Percentiles rank a stretch among this genome's conserved stretches.
Evolutionary conservation across 2,329 filamentous ascomycete genomes (phyloP).

Genomic region (Pseudogymnoascus sp.): DNA sequence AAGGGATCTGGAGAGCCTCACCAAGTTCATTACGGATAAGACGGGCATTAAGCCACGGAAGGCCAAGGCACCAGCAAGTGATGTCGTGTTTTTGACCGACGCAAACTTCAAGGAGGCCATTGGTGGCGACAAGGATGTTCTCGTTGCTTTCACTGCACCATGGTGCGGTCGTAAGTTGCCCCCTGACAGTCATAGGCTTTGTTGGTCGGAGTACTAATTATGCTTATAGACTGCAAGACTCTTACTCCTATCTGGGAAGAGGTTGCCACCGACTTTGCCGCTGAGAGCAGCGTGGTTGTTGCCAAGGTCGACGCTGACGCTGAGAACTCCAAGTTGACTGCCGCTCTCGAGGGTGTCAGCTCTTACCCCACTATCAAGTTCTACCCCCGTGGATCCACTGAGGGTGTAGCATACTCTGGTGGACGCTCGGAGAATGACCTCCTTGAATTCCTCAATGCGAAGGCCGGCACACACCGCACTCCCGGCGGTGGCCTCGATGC

Average conservation of each 20-base stretch:
- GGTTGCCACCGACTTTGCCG: conserved; percentile 71
- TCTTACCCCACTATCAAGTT: conserved; percentile 98
- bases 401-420: conserved; percentile 63
- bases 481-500: conserved; percentile 73
- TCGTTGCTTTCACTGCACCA: conserved; percentile 95
- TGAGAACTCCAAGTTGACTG: conserved; percentile 72
- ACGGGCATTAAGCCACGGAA: conserved; percentile 74
- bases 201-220: conserved; percentile 15
- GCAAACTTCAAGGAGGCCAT: conserved; percentile 67
- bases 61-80: conserved; percentile 63
- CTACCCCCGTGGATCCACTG: conserved; percentile 79
- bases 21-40: conserved; percentile 76
- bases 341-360: conserved; percentile 67
- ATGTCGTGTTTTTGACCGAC: conserved; percentile 75
- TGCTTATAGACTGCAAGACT: conserved; percentile 78
- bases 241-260: conserved; percentile 88
- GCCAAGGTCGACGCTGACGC: conserved; percentile 95
- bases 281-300: conserved; percentile 72
- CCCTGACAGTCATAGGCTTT: not conserved
- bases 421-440: conserved; percentile 71
- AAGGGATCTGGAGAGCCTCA: conserved; percentile 79
- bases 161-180: conserved; percentile 92
- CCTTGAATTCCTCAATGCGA: conserved; percentile 75
- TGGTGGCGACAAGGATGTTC: conserved; percentile 78
- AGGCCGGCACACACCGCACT: conserved; percentile 79